phyloP scores from a whole-genome alignment of 2,329 filamentous ascomycete genomes.

The Botrytis hyacinthi region DNA sequence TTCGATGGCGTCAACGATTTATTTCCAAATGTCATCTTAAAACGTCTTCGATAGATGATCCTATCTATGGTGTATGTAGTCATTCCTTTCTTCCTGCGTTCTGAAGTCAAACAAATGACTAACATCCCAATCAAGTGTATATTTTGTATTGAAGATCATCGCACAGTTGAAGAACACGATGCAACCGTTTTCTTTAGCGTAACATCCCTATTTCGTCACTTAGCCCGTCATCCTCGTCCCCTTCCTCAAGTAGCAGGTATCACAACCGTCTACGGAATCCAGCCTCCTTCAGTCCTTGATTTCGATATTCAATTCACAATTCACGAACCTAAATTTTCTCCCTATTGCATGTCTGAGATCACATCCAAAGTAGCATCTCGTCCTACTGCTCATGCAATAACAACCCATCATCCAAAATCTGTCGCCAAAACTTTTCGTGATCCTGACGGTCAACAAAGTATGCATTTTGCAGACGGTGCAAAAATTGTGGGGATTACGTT shows the following conservation, averaged over 20 bases:
- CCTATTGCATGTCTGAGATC: slow-evolving; percentile 32
- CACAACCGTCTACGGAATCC: slow-evolving; percentile 33
- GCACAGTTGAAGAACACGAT: slow-evolving; percentile 38
- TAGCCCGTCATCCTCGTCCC: slow-evolving; percentile 35
- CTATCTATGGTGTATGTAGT: slow-evolving; percentile 35
- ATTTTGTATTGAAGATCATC: slow-evolving; percentile 37
- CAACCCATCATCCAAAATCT: slow-evolving; percentile 34
- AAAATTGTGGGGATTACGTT: slow-evolving; percentile 37
- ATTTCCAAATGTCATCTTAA: slow-evolving; percentile 37
- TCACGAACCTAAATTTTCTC: slow-evolving; percentile 22
- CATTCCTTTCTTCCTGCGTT: not conserved
- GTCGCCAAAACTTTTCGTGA: slow-evolving; percentile 26
- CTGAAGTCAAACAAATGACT: not conserved
- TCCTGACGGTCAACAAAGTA: slow-evolving; percentile 32
- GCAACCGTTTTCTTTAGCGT: slow-evolving; percentile 39
- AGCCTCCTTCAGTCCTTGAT: slow-evolving; percentile 31
- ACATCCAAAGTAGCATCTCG: slow-evolving; percentile 31
- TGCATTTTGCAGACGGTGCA: slow-evolving; percentile 37
- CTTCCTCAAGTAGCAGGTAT: slow-evolving; percentile 34
- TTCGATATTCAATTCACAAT: slow-evolving; percentile 37
- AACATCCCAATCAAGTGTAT: slow-evolving; percentile 30
- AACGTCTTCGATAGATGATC: slow-evolving; percentile 33
- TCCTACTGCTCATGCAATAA: slow-evolving; percentile 30
- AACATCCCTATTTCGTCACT: slow-evolving; percentile 34
- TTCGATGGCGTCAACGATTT: slow-evolving; percentile 37